Conservation (phyloP, 306 rosid species). For the Quercus variabilis region DNA sequence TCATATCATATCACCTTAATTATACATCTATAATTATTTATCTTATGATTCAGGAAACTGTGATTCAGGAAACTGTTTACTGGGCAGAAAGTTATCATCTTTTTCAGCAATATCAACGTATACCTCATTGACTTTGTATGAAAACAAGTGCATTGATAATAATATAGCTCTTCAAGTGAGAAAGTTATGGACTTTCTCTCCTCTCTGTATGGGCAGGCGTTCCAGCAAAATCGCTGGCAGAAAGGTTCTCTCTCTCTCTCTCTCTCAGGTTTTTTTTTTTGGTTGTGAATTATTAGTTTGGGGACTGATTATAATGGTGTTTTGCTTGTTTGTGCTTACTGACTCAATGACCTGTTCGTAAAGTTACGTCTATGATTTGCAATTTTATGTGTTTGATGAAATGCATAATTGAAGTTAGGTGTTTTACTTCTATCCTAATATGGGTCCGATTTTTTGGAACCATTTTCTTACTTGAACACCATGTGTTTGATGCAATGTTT, state of each 20-base stretch:
- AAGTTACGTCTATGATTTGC: not conserved
- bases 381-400: constrained; percentile 40
- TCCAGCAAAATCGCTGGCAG: constrained; percentile 93
- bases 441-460: not conserved
- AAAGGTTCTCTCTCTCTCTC: constrained; percentile 46
- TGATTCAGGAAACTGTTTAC: constrained; percentile 49
- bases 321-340: not conserved
- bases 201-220: constrained; percentile 88
- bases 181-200: constrained; percentile 55
- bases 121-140: constrained; percentile 15
- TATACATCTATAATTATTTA: not conserved
- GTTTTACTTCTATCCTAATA: not conserved
- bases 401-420: not conserved
- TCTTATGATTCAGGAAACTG: constrained; percentile 45
- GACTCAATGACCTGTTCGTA: not conserved
- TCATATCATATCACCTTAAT: not conserved
- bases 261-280: not conserved
- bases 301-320: not conserved
- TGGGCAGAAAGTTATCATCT: constrained; percentile 29
- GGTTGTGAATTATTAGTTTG: not conserved
- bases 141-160: not conserved
- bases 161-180: constrained; percentile 8
- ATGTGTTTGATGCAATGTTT: not conserved
- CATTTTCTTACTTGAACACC: not conserved
- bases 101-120: constrained; percentile 20